phyloP scores from a whole-genome alignment of 2,329 filamentous ascomycete genomes.

The Akanthomyces dipterigenus region DNA sequence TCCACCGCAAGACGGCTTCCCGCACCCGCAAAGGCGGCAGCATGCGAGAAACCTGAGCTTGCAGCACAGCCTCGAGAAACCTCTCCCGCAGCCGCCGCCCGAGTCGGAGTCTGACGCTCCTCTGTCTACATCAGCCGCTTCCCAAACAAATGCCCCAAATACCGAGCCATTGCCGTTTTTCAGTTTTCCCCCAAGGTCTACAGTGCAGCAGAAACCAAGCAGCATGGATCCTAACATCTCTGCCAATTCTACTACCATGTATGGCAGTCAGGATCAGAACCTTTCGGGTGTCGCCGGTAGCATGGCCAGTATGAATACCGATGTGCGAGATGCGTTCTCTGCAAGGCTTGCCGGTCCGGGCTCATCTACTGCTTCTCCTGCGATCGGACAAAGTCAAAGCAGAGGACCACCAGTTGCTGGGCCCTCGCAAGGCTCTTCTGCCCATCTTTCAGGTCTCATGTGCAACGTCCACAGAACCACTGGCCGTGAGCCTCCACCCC shows the following conservation, averaged over 20 bases:
- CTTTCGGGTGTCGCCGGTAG: neutral
- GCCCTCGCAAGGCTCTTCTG: constrained; percentile 41
- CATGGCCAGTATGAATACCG: constrained; percentile 1
- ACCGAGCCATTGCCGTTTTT: constrained; percentile 18
- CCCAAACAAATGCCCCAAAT: constrained; percentile 18
- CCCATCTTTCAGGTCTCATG: constrained; percentile 60
- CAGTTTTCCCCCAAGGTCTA: neutral
- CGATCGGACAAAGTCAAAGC: constrained; percentile 35
- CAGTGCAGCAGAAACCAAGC: neutral
- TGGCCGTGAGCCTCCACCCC: constrained; percentile 79
- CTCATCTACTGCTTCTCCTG: constrained; percentile 52
- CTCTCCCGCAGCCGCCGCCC: constrained; percentile 45
- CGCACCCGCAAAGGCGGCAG: constrained; percentile 21
- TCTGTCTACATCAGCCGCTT: neutral
- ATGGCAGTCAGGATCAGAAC: constrained; percentile 8
- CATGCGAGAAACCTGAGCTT: constrained; percentile 50
- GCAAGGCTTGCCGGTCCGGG: constrained; percentile 37
- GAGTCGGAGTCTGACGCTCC: constrained; percentile 9
- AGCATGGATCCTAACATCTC: constrained; percentile 3
- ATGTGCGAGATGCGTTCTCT: constrained; percentile 8
- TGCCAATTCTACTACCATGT: neutral
- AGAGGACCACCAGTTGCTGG: constrained; percentile 29
- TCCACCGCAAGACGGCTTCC: constrained; percentile 12
- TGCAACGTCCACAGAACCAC: constrained; percentile 78
- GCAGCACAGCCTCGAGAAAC: constrained; percentile 52